phyloP scores from a whole-genome alignment of 169 alveolate genomes.

The Eimeria sp. region DNA sequence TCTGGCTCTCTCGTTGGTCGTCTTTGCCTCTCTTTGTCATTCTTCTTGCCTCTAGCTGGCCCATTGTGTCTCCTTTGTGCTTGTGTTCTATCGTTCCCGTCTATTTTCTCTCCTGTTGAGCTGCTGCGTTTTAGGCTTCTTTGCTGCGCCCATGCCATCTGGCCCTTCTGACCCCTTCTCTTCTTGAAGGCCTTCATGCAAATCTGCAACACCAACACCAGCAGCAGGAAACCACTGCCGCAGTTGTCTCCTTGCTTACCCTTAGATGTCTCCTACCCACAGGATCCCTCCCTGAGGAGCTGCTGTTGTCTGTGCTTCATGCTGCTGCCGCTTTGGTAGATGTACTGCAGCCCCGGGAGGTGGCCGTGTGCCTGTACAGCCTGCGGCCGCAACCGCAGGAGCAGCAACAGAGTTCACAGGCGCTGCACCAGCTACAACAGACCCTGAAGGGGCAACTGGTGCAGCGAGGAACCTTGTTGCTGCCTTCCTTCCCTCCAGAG shows the following conservation, averaged over 20 bases:
- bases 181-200: constrained; percentile 5
- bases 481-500: constrained; percentile 22
- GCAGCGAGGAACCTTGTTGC: background rate
- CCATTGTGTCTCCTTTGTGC: background rate
- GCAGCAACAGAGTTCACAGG: too few species aligned
- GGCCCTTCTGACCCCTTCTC: background rate
- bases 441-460: background rate
- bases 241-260: constrained; percentile 9
- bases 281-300: constrained; percentile 18
- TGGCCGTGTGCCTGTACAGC: constrained; percentile 42
- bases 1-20: too few species aligned
- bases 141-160: constrained; percentile 7
- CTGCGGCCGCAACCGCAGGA: constrained; percentile 32
- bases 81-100: background rate
- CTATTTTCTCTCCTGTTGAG: background rate
- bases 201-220: background rate
- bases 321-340: too few species aligned
- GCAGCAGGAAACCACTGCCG: constrained; percentile 22
- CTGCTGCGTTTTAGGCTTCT: background rate
- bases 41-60: background rate
- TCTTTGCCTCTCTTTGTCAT: background rate
- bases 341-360: constrained; percentile 8
- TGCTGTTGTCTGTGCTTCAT: background rate
- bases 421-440: background rate
- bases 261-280: constrained; percentile 9